These are phyloP conservation scores for Brachypodium distachyon DNA, from an alignment of 202 grass and related monocot species.

Conservation along the genomic window DNA sequence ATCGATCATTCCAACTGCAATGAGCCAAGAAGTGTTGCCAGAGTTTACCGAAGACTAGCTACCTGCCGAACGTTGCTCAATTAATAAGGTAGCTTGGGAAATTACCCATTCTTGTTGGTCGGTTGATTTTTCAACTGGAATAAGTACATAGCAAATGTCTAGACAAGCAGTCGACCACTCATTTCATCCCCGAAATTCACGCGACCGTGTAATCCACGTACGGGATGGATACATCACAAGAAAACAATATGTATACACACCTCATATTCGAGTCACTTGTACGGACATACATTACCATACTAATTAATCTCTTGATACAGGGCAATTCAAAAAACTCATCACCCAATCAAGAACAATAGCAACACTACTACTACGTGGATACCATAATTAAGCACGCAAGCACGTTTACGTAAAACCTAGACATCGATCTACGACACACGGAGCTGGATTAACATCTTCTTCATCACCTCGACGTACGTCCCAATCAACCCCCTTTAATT, in stretches of 20 bases:
- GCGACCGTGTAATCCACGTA: not conserved
- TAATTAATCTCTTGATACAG: slow-evolving; percentile 46
- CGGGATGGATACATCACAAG: not conserved
- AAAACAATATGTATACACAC: not conserved
- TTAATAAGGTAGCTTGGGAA: no score
- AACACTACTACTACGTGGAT: not conserved
- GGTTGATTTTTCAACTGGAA: no score
- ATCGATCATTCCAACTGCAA: no score
- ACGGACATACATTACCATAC: not conserved
- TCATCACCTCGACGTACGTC: not conserved
- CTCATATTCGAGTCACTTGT: not conserved
- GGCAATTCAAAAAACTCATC: slow-evolving; percentile 52
- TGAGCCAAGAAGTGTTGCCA: no score
- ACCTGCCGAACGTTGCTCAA: no score
- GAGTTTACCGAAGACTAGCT: no score
- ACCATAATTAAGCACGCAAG: not conserved
- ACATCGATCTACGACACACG: slow-evolving; percentile 26
- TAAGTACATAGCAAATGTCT: no score
- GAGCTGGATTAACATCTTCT: slow-evolving; percentile 21
- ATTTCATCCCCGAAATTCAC: not conserved
- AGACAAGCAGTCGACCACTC: not conserved
- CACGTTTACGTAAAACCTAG: slow-evolving; percentile 35
- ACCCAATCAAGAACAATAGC: slow-evolving; percentile 40
- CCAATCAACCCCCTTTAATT: not conserved
- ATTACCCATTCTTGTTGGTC: no score